Evolutionary conservation across 2,329 filamentous ascomycete genomes (phyloP).

Genomic region (Ramichloridium luteum): DNA sequence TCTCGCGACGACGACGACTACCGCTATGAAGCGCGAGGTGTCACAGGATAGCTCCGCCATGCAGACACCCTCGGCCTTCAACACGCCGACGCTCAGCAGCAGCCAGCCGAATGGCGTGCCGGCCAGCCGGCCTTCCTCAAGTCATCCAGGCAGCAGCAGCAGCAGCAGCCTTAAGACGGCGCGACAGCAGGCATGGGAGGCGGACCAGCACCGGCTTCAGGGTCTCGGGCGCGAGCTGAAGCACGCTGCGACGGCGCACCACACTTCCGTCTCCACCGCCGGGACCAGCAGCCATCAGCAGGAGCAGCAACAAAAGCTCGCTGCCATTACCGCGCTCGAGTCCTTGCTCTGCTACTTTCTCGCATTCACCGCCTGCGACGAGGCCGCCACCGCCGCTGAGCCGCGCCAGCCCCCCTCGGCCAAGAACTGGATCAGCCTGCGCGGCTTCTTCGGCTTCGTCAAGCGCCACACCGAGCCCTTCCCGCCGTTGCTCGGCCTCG

Average conservation of each 20-base stretch:
- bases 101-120: slow-evolving; percentile 9
- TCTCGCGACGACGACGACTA: slow-evolving; percentile 12
- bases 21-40: slow-evolving; percentile 16
- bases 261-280: slow-evolving; percentile 12
- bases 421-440: slow-evolving; percentile 18
- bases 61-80: slow-evolving; percentile 15
- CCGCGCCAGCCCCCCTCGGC: slow-evolving; percentile 15
- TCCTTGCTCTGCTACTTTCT: slow-evolving; percentile 31
- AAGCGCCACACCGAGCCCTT: slow-evolving; percentile 16
- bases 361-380: slow-evolving; percentile 23
- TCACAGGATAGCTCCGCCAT: slow-evolving; percentile 16
- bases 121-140: slow-evolving; percentile 2
- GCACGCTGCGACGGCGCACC: slow-evolving; percentile 31
- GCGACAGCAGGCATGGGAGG: slow-evolving; percentile 26
- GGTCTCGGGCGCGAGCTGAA: slow-evolving; percentile 34
- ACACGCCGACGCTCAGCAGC: slow-evolving; percentile 13
- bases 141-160: slow-evolving; percentile 11
- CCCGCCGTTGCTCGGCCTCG: slow-evolving; percentile 29
- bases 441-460: slow-evolving; percentile 19
- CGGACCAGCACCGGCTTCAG: slow-evolving; percentile 29
- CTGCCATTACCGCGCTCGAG: slow-evolving; percentile 33
- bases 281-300: slow-evolving; percentile 1
- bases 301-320: slow-evolving; percentile 11
- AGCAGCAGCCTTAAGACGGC: slow-evolving; percentile 16
- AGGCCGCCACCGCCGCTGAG: slow-evolving; percentile 13